Conservation (phyloP, 768 basidiomycete species). For the Tulasnella sp. region DNA sequence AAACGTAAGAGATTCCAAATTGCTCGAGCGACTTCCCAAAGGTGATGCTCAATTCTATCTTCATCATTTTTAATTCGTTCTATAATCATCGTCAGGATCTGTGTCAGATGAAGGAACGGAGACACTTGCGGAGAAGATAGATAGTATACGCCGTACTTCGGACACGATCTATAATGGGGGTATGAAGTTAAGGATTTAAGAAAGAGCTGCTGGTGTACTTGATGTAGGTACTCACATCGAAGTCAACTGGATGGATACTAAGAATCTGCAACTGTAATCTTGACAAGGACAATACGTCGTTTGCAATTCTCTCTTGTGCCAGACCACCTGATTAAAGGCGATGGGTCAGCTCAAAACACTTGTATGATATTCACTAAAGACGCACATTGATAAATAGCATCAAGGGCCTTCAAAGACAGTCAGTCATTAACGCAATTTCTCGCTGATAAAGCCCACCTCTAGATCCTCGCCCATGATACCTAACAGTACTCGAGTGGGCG, state of each 20-base stretch:
- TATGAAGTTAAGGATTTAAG: background rate
- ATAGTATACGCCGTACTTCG: conserved; percentile 26
- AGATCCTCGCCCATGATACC: conserved; percentile 23
- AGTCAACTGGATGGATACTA: conserved; percentile 20
- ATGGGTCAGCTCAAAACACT: background rate
- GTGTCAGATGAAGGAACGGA: background rate
- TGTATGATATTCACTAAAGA: background rate
- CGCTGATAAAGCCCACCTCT: conserved; percentile 12
- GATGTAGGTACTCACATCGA: conserved; percentile 15
- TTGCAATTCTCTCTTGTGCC: conserved; percentile 29
- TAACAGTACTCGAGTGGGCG: conserved; percentile 15
- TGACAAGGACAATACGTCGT: conserved; percentile 31
- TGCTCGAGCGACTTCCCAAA: conserved; percentile 25
- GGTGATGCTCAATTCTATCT: conserved; percentile 25
- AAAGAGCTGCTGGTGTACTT: background rate
- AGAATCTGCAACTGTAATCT: conserved; percentile 28
- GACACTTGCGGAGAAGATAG: conserved; percentile 24
- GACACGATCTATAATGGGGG: conserved; percentile 16
- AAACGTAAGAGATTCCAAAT: conserved; percentile 23
- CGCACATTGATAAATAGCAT: conserved; percentile 29
- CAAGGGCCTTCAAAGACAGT: conserved; percentile 23
- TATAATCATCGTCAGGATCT: background rate
- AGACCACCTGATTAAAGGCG: conserved; percentile 16
- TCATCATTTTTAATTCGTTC: conserved; percentile 29
- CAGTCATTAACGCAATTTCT: background rate